These are phyloP conservation scores for Aureobasidium sp. DNA, from an alignment of 2,329 filamentous ascomycete genomes.

Conservation along the genomic window DNA sequence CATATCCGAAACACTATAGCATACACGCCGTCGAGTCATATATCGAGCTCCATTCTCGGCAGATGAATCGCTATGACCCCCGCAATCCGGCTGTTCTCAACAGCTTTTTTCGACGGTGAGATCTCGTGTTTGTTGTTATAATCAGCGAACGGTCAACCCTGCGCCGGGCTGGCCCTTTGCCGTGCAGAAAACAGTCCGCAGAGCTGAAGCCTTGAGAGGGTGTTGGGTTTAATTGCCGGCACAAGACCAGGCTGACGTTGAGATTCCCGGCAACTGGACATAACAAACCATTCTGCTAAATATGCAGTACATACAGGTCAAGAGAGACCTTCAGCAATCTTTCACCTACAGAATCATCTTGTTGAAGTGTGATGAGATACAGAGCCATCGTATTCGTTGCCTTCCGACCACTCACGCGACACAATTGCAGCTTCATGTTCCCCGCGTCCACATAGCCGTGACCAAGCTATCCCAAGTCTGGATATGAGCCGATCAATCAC, in stretches of 20 bases:
- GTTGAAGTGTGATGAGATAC: neutral
- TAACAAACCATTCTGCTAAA: neutral
- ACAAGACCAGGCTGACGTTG: neutral
- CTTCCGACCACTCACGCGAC: conserved; percentile 11
- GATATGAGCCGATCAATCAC: conserved; percentile 8
- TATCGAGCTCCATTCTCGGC: neutral
- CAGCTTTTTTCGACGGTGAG: neutral
- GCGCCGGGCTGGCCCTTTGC: neutral
- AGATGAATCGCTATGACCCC: neutral
- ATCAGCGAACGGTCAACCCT: conserved; percentile 1
- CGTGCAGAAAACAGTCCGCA: neutral
- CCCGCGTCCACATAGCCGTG: neutral
- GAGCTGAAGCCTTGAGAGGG: neutral
- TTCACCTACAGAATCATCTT: neutral
- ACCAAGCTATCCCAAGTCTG: conserved; percentile 7
- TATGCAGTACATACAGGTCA: neutral
- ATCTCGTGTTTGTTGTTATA: conserved; percentile 6
- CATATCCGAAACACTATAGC: neutral
- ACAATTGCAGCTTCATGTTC: neutral
- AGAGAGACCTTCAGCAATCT: neutral
- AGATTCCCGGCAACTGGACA: neutral
- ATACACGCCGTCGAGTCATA: neutral
- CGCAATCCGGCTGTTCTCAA: conserved; percentile 1
- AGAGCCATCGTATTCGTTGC: neutral
- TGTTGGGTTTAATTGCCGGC: neutral